Conservation (phyloP, 805 yeast species). For the Grigorovia yakushimaensis region DNA sequence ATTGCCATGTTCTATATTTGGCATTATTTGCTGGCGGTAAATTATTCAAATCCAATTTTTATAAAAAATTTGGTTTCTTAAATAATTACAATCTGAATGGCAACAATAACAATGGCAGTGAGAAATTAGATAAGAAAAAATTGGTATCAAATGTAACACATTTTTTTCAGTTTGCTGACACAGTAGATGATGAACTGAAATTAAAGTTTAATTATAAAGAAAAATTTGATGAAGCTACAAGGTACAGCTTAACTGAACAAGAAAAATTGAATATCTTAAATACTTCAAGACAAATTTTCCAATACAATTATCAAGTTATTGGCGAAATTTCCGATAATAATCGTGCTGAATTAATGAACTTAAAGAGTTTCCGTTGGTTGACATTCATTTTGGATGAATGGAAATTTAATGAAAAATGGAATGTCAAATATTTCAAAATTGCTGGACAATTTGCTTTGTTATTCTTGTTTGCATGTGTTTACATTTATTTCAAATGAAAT, state of each 20-base stretch:
- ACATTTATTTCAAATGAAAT: neutral
- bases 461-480: neutral
- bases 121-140: conserved; percentile 26
- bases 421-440: neutral
- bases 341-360: conserved; percentile 43
- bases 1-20: conserved; percentile 75
- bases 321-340: conserved; percentile 62
- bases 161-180: conserved; percentile 38
- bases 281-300: conserved; percentile 57
- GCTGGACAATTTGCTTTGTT: neutral
- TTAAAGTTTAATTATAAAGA: conserved; percentile 60
- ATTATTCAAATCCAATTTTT: conserved; percentile 55
- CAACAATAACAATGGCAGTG: conserved; percentile 37
- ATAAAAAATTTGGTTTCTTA: conserved; percentile 60
- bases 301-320: conserved; percentile 50
- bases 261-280: conserved; percentile 63
- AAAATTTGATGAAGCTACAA: conserved; percentile 68
- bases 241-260: conserved; percentile 56
- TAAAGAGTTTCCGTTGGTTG: conserved; percentile 43
- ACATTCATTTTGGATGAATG: conserved; percentile 28
- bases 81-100: conserved; percentile 38
- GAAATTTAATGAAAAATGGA: conserved; percentile 17
- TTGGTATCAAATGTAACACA: conserved; percentile 50
- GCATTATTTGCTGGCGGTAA: conserved; percentile 84
- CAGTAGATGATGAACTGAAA: conserved; percentile 49